Evolutionary conservation across 257 asterid genomes (phyloP).

Genomic region (Nicotiana obtusifolia): DNA sequence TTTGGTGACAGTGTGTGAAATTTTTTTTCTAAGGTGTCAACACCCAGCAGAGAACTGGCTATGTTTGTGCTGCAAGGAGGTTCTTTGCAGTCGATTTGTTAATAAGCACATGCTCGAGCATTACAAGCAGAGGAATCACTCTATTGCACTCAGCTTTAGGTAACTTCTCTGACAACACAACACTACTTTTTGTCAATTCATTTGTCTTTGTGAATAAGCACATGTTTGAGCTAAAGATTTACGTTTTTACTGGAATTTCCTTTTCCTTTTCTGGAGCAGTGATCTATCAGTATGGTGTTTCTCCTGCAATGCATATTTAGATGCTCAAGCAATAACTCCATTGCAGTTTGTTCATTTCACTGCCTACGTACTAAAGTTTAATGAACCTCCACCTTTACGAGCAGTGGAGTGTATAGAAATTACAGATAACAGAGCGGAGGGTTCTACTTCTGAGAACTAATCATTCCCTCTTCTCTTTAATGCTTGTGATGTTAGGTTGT

Average conservation of each 20-base stretch:
- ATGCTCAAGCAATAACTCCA: slow-evolving; percentile 58
- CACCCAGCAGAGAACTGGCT: slow-evolving; percentile 79
- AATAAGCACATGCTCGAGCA: slow-evolving; percentile 95
- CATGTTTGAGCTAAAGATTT: not conserved
- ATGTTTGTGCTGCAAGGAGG: slow-evolving; percentile 80
- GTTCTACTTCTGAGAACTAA: not conserved
- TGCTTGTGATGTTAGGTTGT: not conserved
- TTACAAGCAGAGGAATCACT: slow-evolving; percentile 42
- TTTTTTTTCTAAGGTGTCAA: slow-evolving; percentile 45
- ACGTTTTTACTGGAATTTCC: not conserved
- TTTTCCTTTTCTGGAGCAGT: slow-evolving; percentile 28
- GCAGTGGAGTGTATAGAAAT: slow-evolving; percentile 20
- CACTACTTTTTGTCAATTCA: not conserved
- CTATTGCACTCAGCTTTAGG: slow-evolving; percentile 80
- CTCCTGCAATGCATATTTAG: slow-evolving; percentile 78
- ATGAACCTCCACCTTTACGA: slow-evolving; percentile 58
- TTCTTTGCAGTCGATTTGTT: slow-evolving; percentile 83
- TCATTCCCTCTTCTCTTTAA: not conserved
- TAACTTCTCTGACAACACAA: not conserved
- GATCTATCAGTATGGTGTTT: slow-evolving; percentile 96
- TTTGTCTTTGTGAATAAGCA: not conserved
- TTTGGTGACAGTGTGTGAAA: not conserved
- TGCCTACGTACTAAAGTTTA: slow-evolving; percentile 76
- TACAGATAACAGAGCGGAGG: slow-evolving; percentile 19
- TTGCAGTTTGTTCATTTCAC: slow-evolving; percentile 61